Conservation (phyloP, 2,329 filamentous ascomycete species). For the Pestalotiopsis sp. region DNA sequence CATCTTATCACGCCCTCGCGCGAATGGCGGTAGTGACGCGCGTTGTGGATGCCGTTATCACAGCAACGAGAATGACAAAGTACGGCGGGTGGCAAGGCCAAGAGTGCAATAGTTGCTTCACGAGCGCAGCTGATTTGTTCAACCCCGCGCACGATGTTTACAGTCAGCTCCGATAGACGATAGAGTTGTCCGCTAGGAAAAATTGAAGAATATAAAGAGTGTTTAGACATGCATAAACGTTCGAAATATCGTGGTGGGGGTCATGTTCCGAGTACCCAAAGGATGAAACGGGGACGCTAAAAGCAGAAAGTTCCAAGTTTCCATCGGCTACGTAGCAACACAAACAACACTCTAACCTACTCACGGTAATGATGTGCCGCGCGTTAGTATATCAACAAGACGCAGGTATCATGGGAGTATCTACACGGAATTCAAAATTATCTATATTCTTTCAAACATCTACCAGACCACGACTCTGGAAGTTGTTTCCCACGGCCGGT, state of each 20-base stretch:
- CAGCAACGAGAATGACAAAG: background rate
- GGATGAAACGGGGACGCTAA: slow-evolving; percentile 1
- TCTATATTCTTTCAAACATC: too few relatives aligned
- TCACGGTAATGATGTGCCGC: background rate
- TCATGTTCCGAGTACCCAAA: background rate
- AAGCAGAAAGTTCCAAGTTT: background rate
- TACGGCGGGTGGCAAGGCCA: background rate
- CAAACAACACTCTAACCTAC: background rate
- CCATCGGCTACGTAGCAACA: background rate
- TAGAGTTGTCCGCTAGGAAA: background rate
- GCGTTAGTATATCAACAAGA: background rate
- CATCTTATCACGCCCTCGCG: slow-evolving; percentile 12
- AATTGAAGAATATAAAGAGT: background rate
- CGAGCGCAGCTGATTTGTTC: background rate
- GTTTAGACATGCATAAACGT: background rate
- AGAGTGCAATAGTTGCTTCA: background rate
- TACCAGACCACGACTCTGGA: too few relatives aligned
- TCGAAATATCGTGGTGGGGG: background rate
- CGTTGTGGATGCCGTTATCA: background rate
- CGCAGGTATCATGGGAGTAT: too few relatives aligned
- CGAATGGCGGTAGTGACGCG: background rate
- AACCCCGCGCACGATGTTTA: background rate
- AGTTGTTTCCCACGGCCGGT: background rate
- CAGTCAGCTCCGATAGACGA: background rate
- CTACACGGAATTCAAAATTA: too few relatives aligned